Base-by-base conservation (phyloP, 345 rosid species). In the Populus euphratica region DNA sequence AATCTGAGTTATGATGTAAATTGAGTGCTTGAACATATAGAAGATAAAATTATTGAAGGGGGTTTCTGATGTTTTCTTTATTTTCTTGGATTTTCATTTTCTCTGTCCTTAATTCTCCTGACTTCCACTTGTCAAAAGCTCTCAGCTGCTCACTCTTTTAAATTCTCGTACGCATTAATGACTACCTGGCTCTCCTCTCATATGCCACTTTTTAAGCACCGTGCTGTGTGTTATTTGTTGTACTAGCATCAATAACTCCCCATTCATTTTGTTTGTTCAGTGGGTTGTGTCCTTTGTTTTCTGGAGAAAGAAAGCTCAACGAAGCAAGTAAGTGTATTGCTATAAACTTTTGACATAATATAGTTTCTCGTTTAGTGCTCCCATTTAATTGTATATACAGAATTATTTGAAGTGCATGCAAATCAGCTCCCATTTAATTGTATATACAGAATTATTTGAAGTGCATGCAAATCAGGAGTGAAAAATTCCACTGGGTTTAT, bases 291-390 rank as follows among this genome's bases (percentile, higher is more conserved):
- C 97, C 83, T 85, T 94, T 73, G 86, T 91, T 79, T 91, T 88
- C 70, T 94, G 97, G 99, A 92, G 87, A 85, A 91, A 81, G 85
- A 92, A 85, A 82, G 97, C 97, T 79, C 89, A 75, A 62, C 90
- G 87, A 81, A 91, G 89, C 97, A 91, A 90, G 99, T 96, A 88
- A 92, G 99, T 88, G 64, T 17, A 33, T 21, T 52, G 13, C 33
- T 66, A 47, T 56, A 62, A 56, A 49, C 25, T 35, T 4, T 29
- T 2, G 43, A 63, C 29, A 74, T 23, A 21, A 69, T 39, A 29
- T 69, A 67, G 49, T 27, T 39, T 41, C 29, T 68, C 18, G 16
- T 54, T 29, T 29, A 13, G 43, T 43, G 43, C 17, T n/a, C 9
- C 36, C 27, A 3, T 10, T 27, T 27, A 27, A 27, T 27, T 27